These are phyloP conservation scores for Trametes cingulata DNA, from an alignment of 768 basidiomycete species.

Conservation along the genomic window DNA sequence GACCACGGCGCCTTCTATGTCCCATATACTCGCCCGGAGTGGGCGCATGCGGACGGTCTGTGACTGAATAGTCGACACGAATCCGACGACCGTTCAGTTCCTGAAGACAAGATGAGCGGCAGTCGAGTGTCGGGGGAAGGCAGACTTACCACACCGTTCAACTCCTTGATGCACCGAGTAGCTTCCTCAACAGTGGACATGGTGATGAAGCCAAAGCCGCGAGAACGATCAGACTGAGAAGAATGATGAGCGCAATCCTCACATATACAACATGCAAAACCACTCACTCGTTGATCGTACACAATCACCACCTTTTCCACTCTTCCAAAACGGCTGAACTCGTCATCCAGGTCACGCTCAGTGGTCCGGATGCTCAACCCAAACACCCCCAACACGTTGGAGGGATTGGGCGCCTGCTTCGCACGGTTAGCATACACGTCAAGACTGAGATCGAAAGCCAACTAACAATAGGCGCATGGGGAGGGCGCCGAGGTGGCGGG, in stretches of 20 bases:
- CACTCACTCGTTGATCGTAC: constrained; percentile 90
- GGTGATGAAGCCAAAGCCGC: constrained; percentile 97
- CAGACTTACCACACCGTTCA: constrained; percentile 84
- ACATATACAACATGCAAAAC: neutral
- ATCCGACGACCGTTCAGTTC: constrained; percentile 95
- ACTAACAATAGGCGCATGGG: constrained; percentile 76
- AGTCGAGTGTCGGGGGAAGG: neutral
- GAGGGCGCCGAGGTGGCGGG: constrained; percentile 61
- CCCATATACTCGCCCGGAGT: constrained; percentile 99
- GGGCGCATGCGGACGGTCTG: constrained; percentile 89
- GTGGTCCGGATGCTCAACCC: constrained; percentile 95
- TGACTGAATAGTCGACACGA: constrained; percentile 96
- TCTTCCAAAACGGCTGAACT: constrained; percentile 84
- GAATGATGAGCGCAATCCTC: constrained; percentile 8
- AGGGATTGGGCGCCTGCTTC: constrained; percentile 82
- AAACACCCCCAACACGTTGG: constrained; percentile 93
- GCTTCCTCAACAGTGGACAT: constrained; percentile 93
- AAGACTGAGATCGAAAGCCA: constrained; percentile 10
- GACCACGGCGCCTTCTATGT: constrained; percentile 61
- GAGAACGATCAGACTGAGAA: constrained; percentile 85
- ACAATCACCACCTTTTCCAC: constrained; percentile 97
- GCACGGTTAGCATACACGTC: constrained; percentile 37
- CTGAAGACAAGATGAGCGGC: constrained; percentile 39
- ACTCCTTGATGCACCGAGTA: constrained; percentile 78
- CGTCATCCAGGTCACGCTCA: constrained; percentile 92